A percentile compares a stretch with the other conserved stretches of the same genome.
Evolutionary conservation across 2,329 filamentous ascomycete genomes (phyloP).

Genomic region (Penicillium nordicum): DNA sequence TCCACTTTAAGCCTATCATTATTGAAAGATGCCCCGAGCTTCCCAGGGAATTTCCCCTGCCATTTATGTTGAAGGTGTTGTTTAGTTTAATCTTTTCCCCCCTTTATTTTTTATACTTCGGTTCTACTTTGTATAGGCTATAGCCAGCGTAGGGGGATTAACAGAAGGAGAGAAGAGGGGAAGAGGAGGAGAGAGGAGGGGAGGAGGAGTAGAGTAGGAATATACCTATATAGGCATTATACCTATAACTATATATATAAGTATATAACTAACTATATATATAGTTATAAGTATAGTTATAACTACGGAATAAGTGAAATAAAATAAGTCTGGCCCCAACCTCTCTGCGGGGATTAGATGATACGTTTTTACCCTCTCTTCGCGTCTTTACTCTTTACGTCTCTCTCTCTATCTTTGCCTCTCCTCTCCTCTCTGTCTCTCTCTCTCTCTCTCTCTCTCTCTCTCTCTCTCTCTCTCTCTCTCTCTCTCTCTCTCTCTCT

Average conservation of each 20-base stretch:
- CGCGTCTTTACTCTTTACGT: background rate
- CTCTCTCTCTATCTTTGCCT: background rate
- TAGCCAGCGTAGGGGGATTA: background rate
- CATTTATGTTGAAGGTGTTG: background rate
- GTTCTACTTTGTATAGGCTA: background rate
- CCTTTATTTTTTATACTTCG: background rate
- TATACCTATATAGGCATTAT: too few relatives aligned
- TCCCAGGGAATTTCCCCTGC: background rate
- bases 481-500: background rate
- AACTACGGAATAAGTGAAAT: too few relatives aligned
- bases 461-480: too few relatives aligned
- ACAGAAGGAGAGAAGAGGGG: background rate
- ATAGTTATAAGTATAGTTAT: too few relatives aligned
- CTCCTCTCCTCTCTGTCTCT: too few relatives aligned
- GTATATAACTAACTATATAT: too few relatives aligned
- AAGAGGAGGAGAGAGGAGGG: background rate
- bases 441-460: too few relatives aligned
- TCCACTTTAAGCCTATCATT: conserved; percentile 1
- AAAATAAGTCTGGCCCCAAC: background rate
- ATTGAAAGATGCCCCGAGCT: conserved; percentile 3
- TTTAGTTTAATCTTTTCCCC: background rate
- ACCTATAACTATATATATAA: too few relatives aligned
- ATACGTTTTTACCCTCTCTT: background rate
- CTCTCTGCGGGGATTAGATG: conserved; percentile 2
- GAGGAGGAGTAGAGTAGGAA: background rate